Percentiles rank a stretch among this genome's conserved stretches.
phyloP scores from a whole-genome alignment of 192 early-diverging fungal genomes.

The Neocallimastix lanati region DNA sequence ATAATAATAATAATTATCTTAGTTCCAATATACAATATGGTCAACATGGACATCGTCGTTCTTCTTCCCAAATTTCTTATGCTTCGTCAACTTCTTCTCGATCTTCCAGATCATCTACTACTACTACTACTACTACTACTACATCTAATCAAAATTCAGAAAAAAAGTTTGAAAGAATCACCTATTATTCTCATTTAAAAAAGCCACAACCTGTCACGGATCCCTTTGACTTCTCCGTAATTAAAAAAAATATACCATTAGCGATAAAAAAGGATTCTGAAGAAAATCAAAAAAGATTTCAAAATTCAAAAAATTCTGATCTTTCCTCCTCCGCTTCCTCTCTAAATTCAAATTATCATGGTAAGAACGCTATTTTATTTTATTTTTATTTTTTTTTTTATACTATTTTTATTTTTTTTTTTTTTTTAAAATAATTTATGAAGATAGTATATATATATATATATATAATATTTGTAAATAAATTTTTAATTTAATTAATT shows the following conservation, averaged over 20 bases:
- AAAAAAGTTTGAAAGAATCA: neutral
- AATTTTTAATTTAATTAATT: too few relatives aligned
- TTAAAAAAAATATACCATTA: neutral
- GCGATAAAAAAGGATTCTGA: neutral
- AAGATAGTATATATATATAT: too few relatives aligned
- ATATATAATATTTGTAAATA: too few relatives aligned
- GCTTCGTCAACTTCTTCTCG: neutral
- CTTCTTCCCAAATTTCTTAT: neutral
- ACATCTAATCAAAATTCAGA: neutral
- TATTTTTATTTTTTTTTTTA: too few relatives aligned
- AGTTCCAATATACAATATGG: too few relatives aligned
- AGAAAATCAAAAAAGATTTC: neutral
- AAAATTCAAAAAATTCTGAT: neutral
- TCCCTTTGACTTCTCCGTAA: neutral
- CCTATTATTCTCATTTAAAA: neutral
- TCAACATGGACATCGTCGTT: neutral
- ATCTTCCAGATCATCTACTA: neutral
- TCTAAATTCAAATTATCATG: neutral
- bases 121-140: neutral
- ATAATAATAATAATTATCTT: too few relatives aligned
- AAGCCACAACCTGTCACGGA: neutral
- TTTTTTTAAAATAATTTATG: too few relatives aligned
- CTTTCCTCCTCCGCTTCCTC: too few relatives aligned
- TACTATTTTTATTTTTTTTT: too few relatives aligned
- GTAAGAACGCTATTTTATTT: neutral